These are phyloP conservation scores for Podospora sp. DNA, from an alignment of 495 filamentous ascomycete species.

Conservation along the genomic window DNA sequence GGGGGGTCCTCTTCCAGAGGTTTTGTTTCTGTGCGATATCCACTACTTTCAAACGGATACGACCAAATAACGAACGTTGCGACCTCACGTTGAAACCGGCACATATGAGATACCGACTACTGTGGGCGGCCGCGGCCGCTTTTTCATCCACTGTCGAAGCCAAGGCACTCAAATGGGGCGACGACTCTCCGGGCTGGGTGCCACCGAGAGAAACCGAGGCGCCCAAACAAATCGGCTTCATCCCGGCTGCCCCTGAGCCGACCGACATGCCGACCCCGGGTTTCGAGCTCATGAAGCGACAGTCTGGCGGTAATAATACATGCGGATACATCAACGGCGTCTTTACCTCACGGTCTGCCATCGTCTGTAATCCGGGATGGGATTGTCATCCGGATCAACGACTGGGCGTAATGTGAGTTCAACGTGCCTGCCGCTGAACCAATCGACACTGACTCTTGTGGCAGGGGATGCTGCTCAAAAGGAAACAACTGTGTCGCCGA, in stretches of 20 bases:
- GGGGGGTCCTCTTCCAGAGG: background rate
- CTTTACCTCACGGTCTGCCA: background rate
- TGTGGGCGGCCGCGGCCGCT: background rate
- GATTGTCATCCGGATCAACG: background rate
- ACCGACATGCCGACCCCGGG: background rate
- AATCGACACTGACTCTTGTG: background rate
- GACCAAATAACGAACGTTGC: background rate
- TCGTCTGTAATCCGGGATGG: background rate
- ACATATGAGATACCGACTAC: background rate
- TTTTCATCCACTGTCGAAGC: background rate
- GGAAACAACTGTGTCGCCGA: background rate
- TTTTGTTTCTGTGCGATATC: background rate
- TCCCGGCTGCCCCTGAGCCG: background rate
- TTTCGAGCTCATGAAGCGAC: background rate
- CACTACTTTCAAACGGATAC: background rate
- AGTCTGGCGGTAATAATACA: background rate
- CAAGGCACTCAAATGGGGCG: background rate
- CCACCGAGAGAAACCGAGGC: background rate
- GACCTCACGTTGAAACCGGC: background rate
- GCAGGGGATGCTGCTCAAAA: background rate
- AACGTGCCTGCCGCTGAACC: background rate
- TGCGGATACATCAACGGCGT: background rate
- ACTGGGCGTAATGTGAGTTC: background rate
- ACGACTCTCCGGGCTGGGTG: background rate
- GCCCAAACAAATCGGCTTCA: background rate